A percentile compares a stretch with the other conserved stretches of the same genome.
Conservation (phyloP, 805 yeast species). For the Saturnispora diversa region DNA sequence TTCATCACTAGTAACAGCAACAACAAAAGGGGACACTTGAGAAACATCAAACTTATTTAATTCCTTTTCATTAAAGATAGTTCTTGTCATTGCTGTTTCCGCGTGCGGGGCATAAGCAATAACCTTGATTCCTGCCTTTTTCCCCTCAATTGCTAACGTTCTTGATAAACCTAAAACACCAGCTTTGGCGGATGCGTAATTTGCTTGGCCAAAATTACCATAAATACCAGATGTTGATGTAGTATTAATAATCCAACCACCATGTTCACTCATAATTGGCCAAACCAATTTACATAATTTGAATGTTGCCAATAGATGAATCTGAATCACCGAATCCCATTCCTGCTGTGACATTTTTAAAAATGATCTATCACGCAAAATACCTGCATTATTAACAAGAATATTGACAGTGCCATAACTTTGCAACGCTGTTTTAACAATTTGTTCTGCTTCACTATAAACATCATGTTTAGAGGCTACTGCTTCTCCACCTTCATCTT, state of each 20-base stretch:
- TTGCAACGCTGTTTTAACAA: conserved; percentile 68
- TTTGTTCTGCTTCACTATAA: conserved; percentile 61
- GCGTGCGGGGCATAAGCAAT: conserved; percentile 95
- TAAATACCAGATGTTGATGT: conserved; percentile 95
- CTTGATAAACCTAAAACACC: conserved; percentile 80
- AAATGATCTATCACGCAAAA: conserved; percentile 82
- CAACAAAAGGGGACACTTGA: conserved; percentile 85
- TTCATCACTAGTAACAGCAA: conserved; percentile 67
- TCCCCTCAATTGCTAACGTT: conserved; percentile 88
- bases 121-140: conserved; percentile 62
- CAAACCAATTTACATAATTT: conserved; percentile 82
- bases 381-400: conserved; percentile 90
- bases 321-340: conserved; percentile 74
- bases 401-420: conserved; percentile 79
- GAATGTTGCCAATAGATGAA: conserved; percentile 78
- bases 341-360: conserved; percentile 74
- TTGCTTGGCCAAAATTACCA: conserved; percentile 96
- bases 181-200: conserved; percentile 89
- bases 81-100: conserved; percentile 93
- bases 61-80: conserved; percentile 74
- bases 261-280: conserved; percentile 73
- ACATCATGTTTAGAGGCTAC: conserved; percentile 81
- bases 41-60: conserved; percentile 77
- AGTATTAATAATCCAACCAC: conserved; percentile 79
- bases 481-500: conserved; percentile 59